These are phyloP conservation scores for Penicillium hesseltinei DNA, from an alignment of 2,329 filamentous ascomycete species.

Conservation along the genomic window DNA sequence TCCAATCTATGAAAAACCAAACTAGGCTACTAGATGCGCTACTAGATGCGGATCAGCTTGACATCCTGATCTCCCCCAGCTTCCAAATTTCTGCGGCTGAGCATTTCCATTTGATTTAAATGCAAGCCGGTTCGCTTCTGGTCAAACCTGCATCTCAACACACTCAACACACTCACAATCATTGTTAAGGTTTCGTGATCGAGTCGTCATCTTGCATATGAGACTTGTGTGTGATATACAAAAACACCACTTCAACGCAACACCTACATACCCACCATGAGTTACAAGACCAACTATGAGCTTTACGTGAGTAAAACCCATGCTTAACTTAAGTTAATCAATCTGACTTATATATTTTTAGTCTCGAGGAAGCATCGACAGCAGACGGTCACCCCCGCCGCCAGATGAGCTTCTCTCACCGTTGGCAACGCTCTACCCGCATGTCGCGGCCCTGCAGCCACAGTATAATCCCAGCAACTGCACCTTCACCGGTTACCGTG, in stretches of 20 bases:
- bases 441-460: constrained; percentile 38
- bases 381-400: constrained; percentile 28
- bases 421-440: constrained; percentile 37
- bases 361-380: constrained; percentile 30
- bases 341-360: constrained; percentile 9
- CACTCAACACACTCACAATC: neutral
- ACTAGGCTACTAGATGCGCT: constrained; percentile 5
- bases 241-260: neutral
- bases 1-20: constrained; percentile 6
- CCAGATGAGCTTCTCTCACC: constrained; percentile 34
- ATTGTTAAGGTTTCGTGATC: neutral
- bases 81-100: constrained; percentile 17
- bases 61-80: constrained; percentile 11
- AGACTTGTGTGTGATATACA: neutral
- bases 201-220: constrained; percentile 1
- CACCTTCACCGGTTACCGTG: constrained; percentile 31
- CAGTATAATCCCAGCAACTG: constrained; percentile 31
- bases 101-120: constrained; percentile 14
- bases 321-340: neutral
- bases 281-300: constrained; percentile 43
- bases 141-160: constrained; percentile 16
- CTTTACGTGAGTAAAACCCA: constrained; percentile 35
- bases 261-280: constrained; percentile 25
- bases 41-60: constrained; percentile 15
- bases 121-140: constrained; percentile 5